A percentile compares a stretch with the other conserved stretches of the same genome.
These are phyloP conservation scores for Scleroderma citrinum DNA, from an alignment of 768 basidiomycete species.

Conservation along the genomic window DNA sequence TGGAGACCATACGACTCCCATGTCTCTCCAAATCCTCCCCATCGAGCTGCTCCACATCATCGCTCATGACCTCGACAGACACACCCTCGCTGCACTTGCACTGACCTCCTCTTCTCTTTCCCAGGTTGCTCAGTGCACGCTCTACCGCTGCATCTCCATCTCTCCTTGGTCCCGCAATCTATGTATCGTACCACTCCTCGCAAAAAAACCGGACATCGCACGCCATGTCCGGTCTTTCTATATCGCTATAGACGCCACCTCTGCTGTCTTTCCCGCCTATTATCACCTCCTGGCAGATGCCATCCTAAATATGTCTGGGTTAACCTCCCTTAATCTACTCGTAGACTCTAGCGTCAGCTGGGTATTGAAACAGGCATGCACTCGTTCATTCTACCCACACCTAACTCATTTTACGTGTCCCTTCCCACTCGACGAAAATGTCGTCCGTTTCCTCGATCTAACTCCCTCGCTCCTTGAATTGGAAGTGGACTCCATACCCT, in stretches of 20 bases:
- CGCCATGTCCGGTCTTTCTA: slow-evolving; percentile 56
- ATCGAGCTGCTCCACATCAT: slow-evolving; percentile 57
- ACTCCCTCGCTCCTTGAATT: slow-evolving; percentile 52
- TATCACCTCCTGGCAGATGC: slow-evolving; percentile 47
- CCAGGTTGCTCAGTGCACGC: slow-evolving; percentile 49
- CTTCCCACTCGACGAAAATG: slow-evolving; percentile 53
- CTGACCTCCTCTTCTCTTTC: slow-evolving; percentile 36
- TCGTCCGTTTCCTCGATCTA: slow-evolving; percentile 53
- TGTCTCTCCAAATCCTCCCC: slow-evolving; percentile 49
- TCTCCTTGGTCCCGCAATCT: slow-evolving; percentile 42
- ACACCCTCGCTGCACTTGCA: slow-evolving; percentile 45
- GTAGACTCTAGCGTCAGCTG: slow-evolving; percentile 48
- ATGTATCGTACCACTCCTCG: slow-evolving; percentile 49
- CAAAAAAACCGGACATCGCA: slow-evolving; percentile 50
- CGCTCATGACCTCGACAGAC: slow-evolving; percentile 29
- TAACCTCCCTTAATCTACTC: slow-evolving; percentile 45
- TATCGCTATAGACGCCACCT: slow-evolving; percentile 41
- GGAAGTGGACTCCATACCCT: slow-evolving; percentile 42
- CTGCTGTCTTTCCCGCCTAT: slow-evolving; percentile 39
- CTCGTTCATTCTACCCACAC: slow-evolving; percentile 33
- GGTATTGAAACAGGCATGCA: slow-evolving; percentile 37
- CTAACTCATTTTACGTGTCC: slow-evolving; percentile 55
- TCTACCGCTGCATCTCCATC: slow-evolving; percentile 55
- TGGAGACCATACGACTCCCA: slow-evolving; percentile 18
- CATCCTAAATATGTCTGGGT: slow-evolving; percentile 54